Evolutionary conservation across 139 green algal species (phyloP).

Genomic region (Closterium sp.): DNA sequence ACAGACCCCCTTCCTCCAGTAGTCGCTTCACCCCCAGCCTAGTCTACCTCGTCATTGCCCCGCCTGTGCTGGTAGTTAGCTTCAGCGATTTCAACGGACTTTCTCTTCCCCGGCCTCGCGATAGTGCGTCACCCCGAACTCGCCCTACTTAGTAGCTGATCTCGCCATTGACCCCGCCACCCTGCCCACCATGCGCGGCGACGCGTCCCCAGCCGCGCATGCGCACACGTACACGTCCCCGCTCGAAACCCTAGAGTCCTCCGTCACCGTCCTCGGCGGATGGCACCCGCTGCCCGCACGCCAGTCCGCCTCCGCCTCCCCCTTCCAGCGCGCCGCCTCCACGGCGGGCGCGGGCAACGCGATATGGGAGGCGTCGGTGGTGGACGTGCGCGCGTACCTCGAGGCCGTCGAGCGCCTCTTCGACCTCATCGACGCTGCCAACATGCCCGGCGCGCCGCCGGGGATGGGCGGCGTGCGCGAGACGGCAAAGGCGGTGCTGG

Average conservation of each 20-base stretch:
- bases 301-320: neutral
- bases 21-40: too few species aligned
- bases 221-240: neutral
- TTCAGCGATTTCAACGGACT: too few species aligned
- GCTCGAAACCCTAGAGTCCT: neutral
- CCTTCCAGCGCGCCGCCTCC: neutral
- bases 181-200: neutral
- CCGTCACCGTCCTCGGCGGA: neutral
- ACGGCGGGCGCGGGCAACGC: neutral
- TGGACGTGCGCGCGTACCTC: conserved; percentile 19
- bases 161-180: too few species aligned
- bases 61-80: too few species aligned
- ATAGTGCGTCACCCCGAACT: too few species aligned
- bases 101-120: too few species aligned
- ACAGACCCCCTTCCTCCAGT: too few species aligned
- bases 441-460: neutral
- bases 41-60: too few species aligned
- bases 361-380: conserved; percentile 3
- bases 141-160: too few species aligned
- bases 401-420: conserved; percentile 12
- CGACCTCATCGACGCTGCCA: neutral
- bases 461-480: conserved; percentile 6
- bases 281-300: neutral
- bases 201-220: neutral
- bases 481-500: neutral